A percentile compares a stretch with the other conserved stretches of the same genome.
Evolutionary conservation across 768 basidiomycete genomes (phyloP).

Genomic region (Xerocomellus chrysenteron): DNA sequence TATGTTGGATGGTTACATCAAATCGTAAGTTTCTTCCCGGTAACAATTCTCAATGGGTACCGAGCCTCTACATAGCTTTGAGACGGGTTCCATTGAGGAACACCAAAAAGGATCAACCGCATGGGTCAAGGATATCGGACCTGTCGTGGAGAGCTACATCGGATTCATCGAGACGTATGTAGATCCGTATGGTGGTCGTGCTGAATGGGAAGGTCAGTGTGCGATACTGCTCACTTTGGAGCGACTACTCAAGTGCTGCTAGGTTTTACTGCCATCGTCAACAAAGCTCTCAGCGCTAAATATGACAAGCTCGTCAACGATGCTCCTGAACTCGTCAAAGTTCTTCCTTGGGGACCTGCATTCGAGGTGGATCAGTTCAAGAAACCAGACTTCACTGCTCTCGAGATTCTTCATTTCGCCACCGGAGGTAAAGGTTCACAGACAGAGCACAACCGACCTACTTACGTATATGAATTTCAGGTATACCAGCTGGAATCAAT

Average conservation of each 20-base stretch:
- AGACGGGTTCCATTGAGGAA: constrained; percentile 73
- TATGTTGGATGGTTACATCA: constrained; percentile 78
- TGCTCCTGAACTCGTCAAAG: constrained; percentile 79
- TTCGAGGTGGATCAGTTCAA: constrained; percentile 73
- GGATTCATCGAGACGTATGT: constrained; percentile 87
- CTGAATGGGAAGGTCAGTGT: constrained; percentile 82
- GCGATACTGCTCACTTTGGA: background rate
- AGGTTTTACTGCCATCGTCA: constrained; percentile 88
- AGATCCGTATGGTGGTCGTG: constrained; percentile 87
- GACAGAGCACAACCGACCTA: background rate
- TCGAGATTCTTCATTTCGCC: constrained; percentile 80
- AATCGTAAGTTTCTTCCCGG: constrained; percentile 52
- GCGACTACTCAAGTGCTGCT: background rate
- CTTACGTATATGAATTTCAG: constrained; percentile 31
- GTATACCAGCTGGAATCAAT: constrained; percentile 87
- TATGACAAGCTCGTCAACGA: constrained; percentile 73
- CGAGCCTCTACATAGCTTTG: constrained; percentile 44
- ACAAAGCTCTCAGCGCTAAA: constrained; percentile 80
- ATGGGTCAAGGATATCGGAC: constrained; percentile 88
- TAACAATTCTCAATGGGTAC: background rate
- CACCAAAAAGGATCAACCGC: constrained; percentile 75
- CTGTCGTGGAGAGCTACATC: constrained; percentile 85
- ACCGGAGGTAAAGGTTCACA: constrained; percentile 60
- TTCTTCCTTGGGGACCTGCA: constrained; percentile 75
- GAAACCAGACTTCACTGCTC: constrained; percentile 85